phyloP scores from a whole-genome alignment of 257 asterid genomes.

The Scutellaria galericulata region DNA sequence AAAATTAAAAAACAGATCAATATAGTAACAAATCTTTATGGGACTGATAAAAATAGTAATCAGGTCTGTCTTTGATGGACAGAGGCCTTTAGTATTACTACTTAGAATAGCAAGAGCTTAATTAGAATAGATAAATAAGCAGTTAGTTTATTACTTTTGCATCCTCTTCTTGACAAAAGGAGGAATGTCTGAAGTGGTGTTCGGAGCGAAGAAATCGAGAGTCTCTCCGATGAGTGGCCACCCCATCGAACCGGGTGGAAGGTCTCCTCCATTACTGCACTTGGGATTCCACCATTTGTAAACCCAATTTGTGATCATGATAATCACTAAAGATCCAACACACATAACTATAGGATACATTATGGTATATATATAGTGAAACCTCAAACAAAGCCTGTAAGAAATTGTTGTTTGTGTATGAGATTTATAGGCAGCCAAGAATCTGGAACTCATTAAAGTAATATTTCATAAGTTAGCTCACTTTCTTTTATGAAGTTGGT shows the following conservation, averaged over 20 bases:
- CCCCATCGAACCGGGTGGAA: slow-evolving; percentile 92
- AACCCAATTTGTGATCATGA: slow-evolving; percentile 49
- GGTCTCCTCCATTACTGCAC: slow-evolving; percentile 51
- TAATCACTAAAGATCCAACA: slow-evolving; percentile 40
- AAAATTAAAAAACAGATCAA: no score
- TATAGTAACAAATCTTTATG: no score
- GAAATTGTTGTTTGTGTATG: slow-evolving; percentile 54
- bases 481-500: slow-evolving; percentile 58
- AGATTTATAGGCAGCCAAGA: slow-evolving; percentile 61
- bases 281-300: slow-evolving; percentile 69
- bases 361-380: slow-evolving; percentile 9
- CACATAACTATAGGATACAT: slow-evolving; percentile 48
- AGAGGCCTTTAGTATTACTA: no score
- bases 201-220: slow-evolving; percentile 62
- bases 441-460: slow-evolving; percentile 46
- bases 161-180: slow-evolving; percentile 70
- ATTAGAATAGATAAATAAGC: no score
- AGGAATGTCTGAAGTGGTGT: slow-evolving; percentile 53
- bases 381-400: slow-evolving; percentile 39
- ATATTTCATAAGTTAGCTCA: slow-evolving; percentile 30
- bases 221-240: slow-evolving; percentile 80
- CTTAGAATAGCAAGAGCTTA: no score
- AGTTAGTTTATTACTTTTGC: slow-evolving; percentile 48
- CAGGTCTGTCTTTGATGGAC: no score
- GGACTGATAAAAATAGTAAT: no score